phyloP scores from a whole-genome alignment of 352 stramenopile species.

The Phytophthora sojae region DNA sequence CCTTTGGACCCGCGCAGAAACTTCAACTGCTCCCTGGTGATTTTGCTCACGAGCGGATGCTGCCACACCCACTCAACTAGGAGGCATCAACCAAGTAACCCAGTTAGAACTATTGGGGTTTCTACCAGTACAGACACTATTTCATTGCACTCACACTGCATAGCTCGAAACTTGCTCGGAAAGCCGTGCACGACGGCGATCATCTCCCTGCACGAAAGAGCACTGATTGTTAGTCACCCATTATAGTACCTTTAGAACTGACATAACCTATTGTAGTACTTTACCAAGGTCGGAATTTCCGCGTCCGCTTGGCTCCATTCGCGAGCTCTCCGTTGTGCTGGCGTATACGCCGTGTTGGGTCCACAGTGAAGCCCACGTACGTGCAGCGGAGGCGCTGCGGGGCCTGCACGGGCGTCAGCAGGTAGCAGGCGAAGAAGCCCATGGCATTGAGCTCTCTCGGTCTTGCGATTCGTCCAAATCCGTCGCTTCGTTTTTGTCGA shows the following conservation, averaged over 20 bases:
- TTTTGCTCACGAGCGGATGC: slow-evolving; percentile 64
- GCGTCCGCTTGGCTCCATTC: slow-evolving; percentile 71
- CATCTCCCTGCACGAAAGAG: slow-evolving; percentile 63
- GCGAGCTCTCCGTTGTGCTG: slow-evolving; percentile 82
- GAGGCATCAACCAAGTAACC: not conserved
- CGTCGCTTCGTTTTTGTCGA: not conserved
- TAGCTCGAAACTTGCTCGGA: slow-evolving; percentile 73
- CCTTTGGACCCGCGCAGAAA: slow-evolving; percentile 44
- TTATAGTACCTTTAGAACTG: not conserved
- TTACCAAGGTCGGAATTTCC: slow-evolving; percentile 65
- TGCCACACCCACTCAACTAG: slow-evolving; percentile 85
- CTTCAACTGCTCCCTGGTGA: slow-evolving; percentile 51
- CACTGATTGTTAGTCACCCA: not conserved
- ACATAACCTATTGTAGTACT: not conserved
- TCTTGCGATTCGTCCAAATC: not conserved
- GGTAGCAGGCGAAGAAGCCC: slow-evolving; percentile 75
- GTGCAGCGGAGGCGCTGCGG: slow-evolving; percentile 64
- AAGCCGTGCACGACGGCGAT: slow-evolving; percentile 77
- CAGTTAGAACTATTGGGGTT: not conserved
- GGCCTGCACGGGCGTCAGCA: slow-evolving; percentile 65
- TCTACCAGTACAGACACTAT: not conserved
- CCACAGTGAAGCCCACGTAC: slow-evolving; percentile 78
- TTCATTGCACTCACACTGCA: slow-evolving; percentile 63
- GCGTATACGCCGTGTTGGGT: slow-evolving; percentile 61
- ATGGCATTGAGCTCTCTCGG: slow-evolving; percentile 9